Conservation (phyloP, 2,329 filamentous ascomycete genomes). For the Aureobasidium sp. region DNA sequence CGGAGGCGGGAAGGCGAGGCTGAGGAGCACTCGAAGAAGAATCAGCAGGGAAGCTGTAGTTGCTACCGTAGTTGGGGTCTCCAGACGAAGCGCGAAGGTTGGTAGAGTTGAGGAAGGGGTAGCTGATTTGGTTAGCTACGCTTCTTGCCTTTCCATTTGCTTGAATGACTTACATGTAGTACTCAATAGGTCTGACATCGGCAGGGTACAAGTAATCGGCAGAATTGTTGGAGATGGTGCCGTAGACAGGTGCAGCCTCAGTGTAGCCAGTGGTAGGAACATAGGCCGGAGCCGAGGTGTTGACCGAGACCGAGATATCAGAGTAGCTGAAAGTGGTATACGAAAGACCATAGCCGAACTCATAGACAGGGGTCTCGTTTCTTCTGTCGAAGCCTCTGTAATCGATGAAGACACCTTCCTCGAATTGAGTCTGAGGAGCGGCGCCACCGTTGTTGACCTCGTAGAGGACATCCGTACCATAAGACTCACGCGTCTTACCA, state of each 20-base stretch:
- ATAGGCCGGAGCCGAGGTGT: conserved; percentile 45
- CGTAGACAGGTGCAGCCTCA: conserved; percentile 56
- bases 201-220: conserved; percentile 63
- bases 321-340: conserved; percentile 76
- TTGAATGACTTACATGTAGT: conserved; percentile 43
- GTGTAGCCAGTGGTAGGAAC: conserved; percentile 56
- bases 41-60: conserved; percentile 53
- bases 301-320: conserved; percentile 51
- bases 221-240: conserved; percentile 56
- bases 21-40: conserved; percentile 55
- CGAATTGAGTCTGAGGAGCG: conserved; percentile 66
- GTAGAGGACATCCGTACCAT: conserved; percentile 62
- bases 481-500: conserved; percentile 60
- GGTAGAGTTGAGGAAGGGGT: conserved; percentile 64
- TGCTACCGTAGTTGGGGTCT: conserved; percentile 54
- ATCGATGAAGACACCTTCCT: conserved; percentile 75
- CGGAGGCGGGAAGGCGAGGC: conserved; percentile 51
- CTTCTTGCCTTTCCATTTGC: too few relatives aligned
- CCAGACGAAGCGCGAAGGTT: conserved; percentile 50
- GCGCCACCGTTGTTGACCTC: conserved; percentile 59
- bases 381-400: conserved; percentile 57
- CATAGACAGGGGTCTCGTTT: conserved; percentile 62
- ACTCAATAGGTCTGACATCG: conserved; percentile 45
- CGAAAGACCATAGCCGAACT: conserved; percentile 73
- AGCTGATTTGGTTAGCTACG: conserved; percentile 28